Evolutionary conservation across 441 rosid species (phyloP).

Genomic region (Manihot esculenta): DNA sequence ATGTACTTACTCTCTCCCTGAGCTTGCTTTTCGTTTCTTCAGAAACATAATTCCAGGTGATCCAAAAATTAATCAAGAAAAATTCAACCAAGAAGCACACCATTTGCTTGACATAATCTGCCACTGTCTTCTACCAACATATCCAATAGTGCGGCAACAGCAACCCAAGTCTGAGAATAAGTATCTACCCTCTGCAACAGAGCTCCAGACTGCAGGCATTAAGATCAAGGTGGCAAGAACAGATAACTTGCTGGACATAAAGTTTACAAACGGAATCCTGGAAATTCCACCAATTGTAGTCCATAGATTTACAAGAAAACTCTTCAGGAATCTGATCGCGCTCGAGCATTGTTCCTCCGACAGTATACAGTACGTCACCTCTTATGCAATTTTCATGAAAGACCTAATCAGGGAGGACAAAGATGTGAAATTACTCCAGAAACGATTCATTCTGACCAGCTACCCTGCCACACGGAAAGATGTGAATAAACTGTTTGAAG

Average conservation of each 20-base stretch:
- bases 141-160: slow-evolving; percentile 21
- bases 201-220: slow-evolving; percentile 36
- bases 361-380: slow-evolving; percentile 34
- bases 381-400: slow-evolving; percentile 44
- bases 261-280: slow-evolving; percentile 37
- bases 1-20: slow-evolving; percentile 34
- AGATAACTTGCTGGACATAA: slow-evolving; percentile 37
- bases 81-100: slow-evolving; percentile 49
- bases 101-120: slow-evolving; percentile 54
- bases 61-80: slow-evolving; percentile 25
- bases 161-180: not conserved
- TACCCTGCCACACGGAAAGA: slow-evolving; percentile 10
- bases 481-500: slow-evolving; percentile 26
- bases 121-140: slow-evolving; percentile 49
- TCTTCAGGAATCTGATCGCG: slow-evolving; percentile 49
- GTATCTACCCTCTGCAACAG: slow-evolving; percentile 13
- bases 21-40: slow-evolving; percentile 49
- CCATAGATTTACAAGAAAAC: slow-evolving; percentile 39
- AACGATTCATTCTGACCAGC: slow-evolving; percentile 27
- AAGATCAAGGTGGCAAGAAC: slow-evolving; percentile 29
- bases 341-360: slow-evolving; percentile 33
- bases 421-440: slow-evolving; percentile 37
- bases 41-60: slow-evolving; percentile 56
- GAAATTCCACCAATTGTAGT: slow-evolving; percentile 41
- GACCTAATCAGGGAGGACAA: slow-evolving; percentile 24